Percentiles rank a stretch among this genome's conserved stretches.
phyloP scores from a whole-genome alignment of 164 flowering plant species.

The Vitis cinerea region DNA sequence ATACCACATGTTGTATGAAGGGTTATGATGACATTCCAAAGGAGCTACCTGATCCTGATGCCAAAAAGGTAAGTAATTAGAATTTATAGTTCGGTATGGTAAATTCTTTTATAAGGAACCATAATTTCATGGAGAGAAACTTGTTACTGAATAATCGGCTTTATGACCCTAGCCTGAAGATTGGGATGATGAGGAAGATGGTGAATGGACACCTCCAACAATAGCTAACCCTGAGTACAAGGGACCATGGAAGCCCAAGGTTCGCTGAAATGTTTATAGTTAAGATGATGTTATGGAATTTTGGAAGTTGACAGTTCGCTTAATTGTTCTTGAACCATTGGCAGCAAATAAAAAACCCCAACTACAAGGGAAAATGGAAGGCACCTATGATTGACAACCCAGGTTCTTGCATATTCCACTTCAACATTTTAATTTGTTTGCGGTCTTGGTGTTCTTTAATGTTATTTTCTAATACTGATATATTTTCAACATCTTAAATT shows the following conservation, averaged over 20 bases:
- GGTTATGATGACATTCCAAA: conserved; percentile 56
- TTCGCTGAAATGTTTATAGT: conserved; percentile 12
- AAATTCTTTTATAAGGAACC: too few relatives aligned
- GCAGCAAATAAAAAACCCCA: conserved; percentile 97
- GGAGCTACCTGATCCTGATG: conserved; percentile 55
- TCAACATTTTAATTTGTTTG: neutral
- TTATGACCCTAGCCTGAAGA: conserved; percentile 68
- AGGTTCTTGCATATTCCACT: conserved; percentile 31
- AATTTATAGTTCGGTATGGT: neutral
- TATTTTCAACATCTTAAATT: neutral
- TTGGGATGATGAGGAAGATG: conserved; percentile 99
- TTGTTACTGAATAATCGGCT: too few relatives aligned
- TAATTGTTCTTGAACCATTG: neutral
- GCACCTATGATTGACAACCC: conserved; percentile 97
- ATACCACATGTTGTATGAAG: conserved; percentile 16
- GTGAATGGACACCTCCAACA: conserved; percentile 94
- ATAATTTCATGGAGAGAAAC: too few relatives aligned
- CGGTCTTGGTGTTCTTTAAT: too few relatives aligned
- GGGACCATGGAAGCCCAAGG: conserved; percentile 94
- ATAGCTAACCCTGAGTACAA: conserved; percentile 90
- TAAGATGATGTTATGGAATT: neutral
- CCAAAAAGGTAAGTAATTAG: conserved; percentile 42
- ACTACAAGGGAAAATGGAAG: conserved; percentile 96
- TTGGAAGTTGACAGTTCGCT: neutral
- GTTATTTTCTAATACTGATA: neutral